Evolutionary conservation across 2,329 filamentous ascomycete genomes (phyloP).

Genomic region (Scytalidium sp.): DNA sequence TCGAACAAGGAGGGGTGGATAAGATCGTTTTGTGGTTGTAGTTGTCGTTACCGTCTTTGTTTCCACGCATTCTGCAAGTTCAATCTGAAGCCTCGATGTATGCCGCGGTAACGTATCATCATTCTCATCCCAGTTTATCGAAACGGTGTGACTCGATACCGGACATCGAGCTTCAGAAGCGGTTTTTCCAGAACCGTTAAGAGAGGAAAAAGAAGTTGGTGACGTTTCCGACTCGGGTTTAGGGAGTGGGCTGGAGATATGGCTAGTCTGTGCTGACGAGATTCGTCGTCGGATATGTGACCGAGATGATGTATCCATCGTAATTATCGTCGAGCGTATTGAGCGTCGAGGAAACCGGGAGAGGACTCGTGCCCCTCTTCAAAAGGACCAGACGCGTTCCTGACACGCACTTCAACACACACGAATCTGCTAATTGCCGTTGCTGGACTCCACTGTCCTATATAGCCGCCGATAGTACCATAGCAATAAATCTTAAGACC

Average conservation of each 20-base stretch:
- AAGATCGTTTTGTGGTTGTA: constrained; percentile 80
- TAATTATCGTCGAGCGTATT: constrained; percentile 2
- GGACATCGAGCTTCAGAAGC: constrained; percentile 11
- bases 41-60: constrained; percentile 82
- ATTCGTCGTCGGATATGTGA: constrained; percentile 17
- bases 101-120: constrained; percentile 17
- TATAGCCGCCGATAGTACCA: constrained; percentile 14
- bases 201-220: constrained; percentile 23
- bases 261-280: constrained; percentile 10
- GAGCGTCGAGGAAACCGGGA: constrained; percentile 4
- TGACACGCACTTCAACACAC: constrained; percentile 19
- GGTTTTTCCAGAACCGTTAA: constrained; percentile 15
- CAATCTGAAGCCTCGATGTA: constrained; percentile 36
- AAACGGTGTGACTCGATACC: constrained; percentile 15
- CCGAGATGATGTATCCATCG: constrained; percentile 24
- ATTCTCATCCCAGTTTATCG: constrained; percentile 23
- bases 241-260: constrained; percentile 6
- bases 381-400: constrained; percentile 20
- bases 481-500: constrained; percentile 8
- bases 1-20: constrained; percentile 79
- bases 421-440: constrained; percentile 15
- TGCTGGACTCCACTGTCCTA: constrained; percentile 17
- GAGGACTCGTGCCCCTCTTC: constrained; percentile 17
- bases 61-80: constrained; percentile 63
- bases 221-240: constrained; percentile 19